phyloP scores from a whole-genome alignment of 306 rosid genomes.

The Sechiopsis laciniata region DNA sequence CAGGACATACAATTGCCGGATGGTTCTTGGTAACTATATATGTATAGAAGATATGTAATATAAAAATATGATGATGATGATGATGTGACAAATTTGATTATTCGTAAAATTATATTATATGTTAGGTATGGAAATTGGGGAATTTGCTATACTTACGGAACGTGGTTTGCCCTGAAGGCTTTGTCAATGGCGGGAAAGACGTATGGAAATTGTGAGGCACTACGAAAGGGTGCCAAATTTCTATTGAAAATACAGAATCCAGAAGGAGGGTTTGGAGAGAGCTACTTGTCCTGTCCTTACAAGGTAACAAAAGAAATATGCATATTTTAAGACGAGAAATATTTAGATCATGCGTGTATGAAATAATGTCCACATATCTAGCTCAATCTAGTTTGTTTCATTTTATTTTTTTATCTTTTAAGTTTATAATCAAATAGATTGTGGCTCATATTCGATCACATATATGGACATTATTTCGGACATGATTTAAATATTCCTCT shows the following conservation, averaged over 20 bases:
- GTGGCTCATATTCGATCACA: too few relatives aligned
- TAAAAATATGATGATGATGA: too few relatives aligned
- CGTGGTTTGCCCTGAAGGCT: slow-evolving; percentile 38
- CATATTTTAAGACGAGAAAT: too few relatives aligned
- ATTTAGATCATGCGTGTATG: too few relatives aligned
- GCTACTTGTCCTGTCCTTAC: slow-evolving; percentile 38
- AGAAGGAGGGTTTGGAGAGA: slow-evolving; percentile 47
- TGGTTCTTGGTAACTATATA: slow-evolving; percentile 35
- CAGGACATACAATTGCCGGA: slow-evolving; percentile 35
- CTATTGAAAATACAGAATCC: slow-evolving; percentile 28
- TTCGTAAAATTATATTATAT: neutral
- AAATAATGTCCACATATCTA: too few relatives aligned
- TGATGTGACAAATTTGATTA: too few relatives aligned
- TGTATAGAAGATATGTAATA: too few relatives aligned
- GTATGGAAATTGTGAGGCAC: slow-evolving; percentile 31
- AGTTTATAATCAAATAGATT: too few relatives aligned
- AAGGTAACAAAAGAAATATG: slow-evolving; percentile 17
- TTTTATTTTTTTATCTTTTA: too few relatives aligned
- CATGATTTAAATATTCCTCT: too few relatives aligned
- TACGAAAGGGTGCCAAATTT: slow-evolving; percentile 33
- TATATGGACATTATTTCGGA: too few relatives aligned
- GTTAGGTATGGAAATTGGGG: slow-evolving; percentile 40
- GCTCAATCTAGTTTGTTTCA: too few relatives aligned
- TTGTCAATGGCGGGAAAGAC: slow-evolving; percentile 33
- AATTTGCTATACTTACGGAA: slow-evolving; percentile 39